These are phyloP conservation scores for Podospora didyma DNA, from an alignment of 495 filamentous ascomycete genomes.

Conservation along the genomic window DNA sequence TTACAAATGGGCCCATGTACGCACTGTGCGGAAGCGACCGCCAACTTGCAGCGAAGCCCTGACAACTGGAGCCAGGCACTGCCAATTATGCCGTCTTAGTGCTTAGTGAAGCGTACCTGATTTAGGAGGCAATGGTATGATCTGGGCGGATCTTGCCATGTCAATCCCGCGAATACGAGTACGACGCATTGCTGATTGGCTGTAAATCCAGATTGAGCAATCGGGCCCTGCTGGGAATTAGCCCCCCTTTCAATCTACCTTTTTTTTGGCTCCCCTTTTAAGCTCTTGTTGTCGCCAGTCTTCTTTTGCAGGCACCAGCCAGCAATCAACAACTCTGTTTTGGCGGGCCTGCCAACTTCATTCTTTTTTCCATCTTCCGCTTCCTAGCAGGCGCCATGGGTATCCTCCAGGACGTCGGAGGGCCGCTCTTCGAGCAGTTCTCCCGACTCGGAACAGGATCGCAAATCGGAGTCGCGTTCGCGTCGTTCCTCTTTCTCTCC, in stretches of 20 bases:
- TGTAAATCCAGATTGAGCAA: not conserved
- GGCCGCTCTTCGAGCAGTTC: conserved; percentile 41
- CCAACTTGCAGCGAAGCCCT: too few relatives aligned
- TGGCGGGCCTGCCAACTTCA: not conserved
- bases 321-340: not conserved
- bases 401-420: conserved; percentile 43
- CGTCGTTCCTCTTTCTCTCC: conserved; percentile 45
- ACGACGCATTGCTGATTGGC: not conserved
- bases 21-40: too few relatives aligned
- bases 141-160: too few relatives aligned
- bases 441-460: conserved; percentile 37
- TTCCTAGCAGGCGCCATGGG: conserved; percentile 38
- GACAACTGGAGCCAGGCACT: too few relatives aligned
- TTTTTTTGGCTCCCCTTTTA: not conserved
- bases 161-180: not conserved
- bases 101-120: too few relatives aligned
- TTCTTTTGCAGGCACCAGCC: not conserved
- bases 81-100: too few relatives aligned
- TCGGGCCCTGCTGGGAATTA: not conserved
- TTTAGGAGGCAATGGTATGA: too few relatives aligned
- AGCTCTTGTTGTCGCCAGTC: too few relatives aligned
- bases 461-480: conserved; percentile 43
- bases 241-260: not conserved
- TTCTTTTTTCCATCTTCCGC: not conserved
- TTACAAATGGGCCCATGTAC: too few relatives aligned